Conservation (phyloP, 495 filamentous ascomycete species). For the Paragyromitra xinjiangensis region DNA sequence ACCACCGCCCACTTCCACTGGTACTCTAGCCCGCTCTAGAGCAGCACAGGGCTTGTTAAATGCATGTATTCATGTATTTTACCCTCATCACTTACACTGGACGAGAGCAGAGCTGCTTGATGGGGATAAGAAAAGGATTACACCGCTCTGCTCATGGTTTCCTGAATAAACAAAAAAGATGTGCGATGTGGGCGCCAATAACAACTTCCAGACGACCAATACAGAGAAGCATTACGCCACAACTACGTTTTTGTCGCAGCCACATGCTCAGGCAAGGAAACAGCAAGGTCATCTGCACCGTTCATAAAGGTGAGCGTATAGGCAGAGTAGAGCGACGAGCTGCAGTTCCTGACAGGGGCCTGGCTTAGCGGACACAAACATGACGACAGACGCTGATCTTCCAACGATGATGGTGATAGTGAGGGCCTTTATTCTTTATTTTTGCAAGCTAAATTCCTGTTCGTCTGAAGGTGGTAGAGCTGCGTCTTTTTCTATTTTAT, state of each 20-base stretch:
- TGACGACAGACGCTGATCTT: slow-evolving; percentile 43
- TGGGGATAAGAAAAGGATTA: background rate
- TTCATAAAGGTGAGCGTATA: no score
- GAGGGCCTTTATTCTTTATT: background rate
- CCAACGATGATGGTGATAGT: slow-evolving; percentile 26
- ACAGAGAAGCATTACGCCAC: slow-evolving; percentile 34
- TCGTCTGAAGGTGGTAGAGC: slow-evolving; percentile 2
- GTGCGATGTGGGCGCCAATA: slow-evolving; percentile 33
- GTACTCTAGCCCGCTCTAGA: background rate
- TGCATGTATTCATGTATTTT: no score
- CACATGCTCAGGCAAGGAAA: slow-evolving; percentile 24
- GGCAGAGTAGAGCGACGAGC: background rate
- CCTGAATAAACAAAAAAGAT: slow-evolving; percentile 30
- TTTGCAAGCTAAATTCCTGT: slow-evolving; percentile 25
- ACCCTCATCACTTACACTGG: background rate
- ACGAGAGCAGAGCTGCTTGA: background rate
- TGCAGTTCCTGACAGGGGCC: background rate
- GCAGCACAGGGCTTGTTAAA: background rate
- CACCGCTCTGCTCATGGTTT: background rate
- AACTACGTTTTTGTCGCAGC: slow-evolving; percentile 37
- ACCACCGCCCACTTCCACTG: no score
- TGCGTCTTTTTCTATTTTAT: no score
- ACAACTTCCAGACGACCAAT: background rate
- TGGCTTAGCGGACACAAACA: slow-evolving; percentile 1
- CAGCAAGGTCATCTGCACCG: slow-evolving; percentile 29